Evolutionary conservation across 2,329 filamentous ascomycete species (phyloP).

Genomic region (Talaromyces islandicus): DNA sequence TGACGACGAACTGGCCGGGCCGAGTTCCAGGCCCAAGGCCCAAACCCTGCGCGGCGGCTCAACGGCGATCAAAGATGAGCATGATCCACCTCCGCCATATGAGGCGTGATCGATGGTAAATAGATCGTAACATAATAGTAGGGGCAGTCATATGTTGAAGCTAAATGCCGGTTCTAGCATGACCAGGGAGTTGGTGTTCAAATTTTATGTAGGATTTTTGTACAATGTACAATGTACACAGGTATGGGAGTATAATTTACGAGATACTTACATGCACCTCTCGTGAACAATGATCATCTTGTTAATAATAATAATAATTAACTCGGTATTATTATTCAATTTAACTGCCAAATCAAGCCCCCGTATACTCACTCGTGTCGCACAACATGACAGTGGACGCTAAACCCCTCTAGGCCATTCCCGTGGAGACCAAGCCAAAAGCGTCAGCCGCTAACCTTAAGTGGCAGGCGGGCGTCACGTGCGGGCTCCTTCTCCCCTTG

Average conservation of each 20-base stretch:
- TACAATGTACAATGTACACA: too few species aligned
- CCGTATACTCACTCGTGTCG: neutral
- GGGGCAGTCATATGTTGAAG: neutral
- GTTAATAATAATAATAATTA: too few species aligned
- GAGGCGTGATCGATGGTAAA: neutral
- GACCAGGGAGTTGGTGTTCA: neutral
- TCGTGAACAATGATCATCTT: neutral
- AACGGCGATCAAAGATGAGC: neutral
- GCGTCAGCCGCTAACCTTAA: neutral
- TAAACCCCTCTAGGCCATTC: neutral
- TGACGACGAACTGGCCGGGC: neutral
- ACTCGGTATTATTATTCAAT: neutral
- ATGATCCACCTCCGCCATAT: conserved; percentile 9
- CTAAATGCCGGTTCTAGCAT: neutral
- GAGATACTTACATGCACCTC: neutral
- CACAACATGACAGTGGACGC: conserved; percentile 3
- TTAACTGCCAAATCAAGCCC: neutral
- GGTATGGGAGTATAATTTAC: too few species aligned
- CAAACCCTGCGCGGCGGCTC: neutral
- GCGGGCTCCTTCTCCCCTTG: neutral
- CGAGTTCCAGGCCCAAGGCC: neutral
- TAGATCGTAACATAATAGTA: neutral
- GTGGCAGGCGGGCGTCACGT: neutral
- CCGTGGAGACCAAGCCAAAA: neutral
- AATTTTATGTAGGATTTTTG: too few species aligned